These are phyloP conservation scores for Silene noctiflora DNA, from an alignment of 179 eudicot genomes.

Conservation along the genomic window DNA sequence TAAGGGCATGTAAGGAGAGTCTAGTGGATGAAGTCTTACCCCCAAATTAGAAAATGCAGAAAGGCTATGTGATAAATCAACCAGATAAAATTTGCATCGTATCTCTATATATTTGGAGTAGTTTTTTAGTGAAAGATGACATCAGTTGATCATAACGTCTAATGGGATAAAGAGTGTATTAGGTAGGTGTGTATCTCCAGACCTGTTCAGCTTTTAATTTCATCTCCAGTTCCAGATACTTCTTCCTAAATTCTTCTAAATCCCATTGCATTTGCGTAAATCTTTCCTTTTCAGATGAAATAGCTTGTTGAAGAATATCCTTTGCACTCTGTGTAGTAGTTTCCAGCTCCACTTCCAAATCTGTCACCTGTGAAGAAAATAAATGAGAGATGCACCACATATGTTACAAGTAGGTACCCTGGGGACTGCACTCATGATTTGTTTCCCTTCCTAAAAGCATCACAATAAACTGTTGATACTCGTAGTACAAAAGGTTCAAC, in stretches of 20 bases:
- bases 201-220: slow-evolving; percentile 72
- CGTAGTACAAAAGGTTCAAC: background rate
- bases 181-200: background rate
- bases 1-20: background rate
- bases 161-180: background rate
- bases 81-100: background rate
- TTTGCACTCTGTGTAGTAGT: slow-evolving; percentile 61
- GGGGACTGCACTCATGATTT: background rate
- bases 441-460: background rate
- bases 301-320: slow-evolving; percentile 74
- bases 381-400: background rate
- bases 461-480: background rate
- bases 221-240: slow-evolving; percentile 68
- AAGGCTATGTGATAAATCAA: background rate
- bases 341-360: slow-evolving; percentile 88
- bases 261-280: slow-evolving; percentile 87
- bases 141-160: background rate
- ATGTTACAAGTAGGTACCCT: background rate
- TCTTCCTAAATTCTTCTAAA: slow-evolving; percentile 74
- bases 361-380: slow-evolving; percentile 57
- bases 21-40: background rate
- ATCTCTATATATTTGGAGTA: background rate
- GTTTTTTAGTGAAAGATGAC: background rate
- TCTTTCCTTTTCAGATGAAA: slow-evolving; percentile 67
- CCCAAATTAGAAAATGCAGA: background rate